Percentiles rank a stretch among this genome's conserved stretches.
These are phyloP conservation scores for Trichoderma citrinoviride DNA, from an alignment of 2,329 filamentous ascomycete genomes.

Conservation along the genomic window DNA sequence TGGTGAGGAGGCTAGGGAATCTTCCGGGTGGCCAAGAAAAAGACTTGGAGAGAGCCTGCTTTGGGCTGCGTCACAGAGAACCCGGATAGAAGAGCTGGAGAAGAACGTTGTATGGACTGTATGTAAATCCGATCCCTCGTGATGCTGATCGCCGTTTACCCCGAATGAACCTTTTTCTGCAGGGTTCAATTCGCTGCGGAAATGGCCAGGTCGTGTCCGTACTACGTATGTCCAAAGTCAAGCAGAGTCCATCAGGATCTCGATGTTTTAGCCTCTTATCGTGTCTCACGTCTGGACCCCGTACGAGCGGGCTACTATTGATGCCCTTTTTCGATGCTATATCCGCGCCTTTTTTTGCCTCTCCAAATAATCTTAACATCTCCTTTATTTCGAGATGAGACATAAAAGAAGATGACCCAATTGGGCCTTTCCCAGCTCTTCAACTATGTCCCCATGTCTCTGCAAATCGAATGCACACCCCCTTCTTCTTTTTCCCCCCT, in stretches of 20 bases:
- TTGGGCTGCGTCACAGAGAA: background rate
- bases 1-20: constrained; percentile 17
- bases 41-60: no score
- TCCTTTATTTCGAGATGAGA: background rate
- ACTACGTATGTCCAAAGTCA: no score
- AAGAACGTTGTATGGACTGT: background rate
- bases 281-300: no score
- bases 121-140: background rate
- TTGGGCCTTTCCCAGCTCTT: background rate
- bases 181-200: no score
- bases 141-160: no score
- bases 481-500: background rate
- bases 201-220: no score
- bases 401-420: no score
- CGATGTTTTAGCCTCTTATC: no score
- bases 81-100: no score
- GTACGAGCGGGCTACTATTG: no score
- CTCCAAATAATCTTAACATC: background rate
- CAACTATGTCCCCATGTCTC: background rate
- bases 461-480: background rate
- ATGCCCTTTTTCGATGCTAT: background rate
- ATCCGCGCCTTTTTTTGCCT: background rate
- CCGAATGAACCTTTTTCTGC: no score
- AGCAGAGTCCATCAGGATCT: no score
- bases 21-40: constrained; percentile 12